Evolutionary conservation across 2,329 filamentous ascomycete species (phyloP).

Genomic region (Rhexocercosporidium sp.): DNA sequence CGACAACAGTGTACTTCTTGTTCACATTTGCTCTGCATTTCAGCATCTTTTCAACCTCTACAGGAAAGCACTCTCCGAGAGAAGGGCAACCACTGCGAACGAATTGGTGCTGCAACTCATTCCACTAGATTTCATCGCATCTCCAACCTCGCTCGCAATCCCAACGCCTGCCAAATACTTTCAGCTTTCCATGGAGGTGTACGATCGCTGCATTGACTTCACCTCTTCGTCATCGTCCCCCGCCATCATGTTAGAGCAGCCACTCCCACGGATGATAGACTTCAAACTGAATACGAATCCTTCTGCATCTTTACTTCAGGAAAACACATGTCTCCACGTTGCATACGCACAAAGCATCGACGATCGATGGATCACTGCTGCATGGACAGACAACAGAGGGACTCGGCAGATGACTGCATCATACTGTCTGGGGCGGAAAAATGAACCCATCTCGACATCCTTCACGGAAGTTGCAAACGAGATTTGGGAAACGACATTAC

Average conservation of each 20-base stretch:
- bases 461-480: slow-evolving; percentile 72
- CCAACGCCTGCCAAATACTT: slow-evolving; percentile 63
- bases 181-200: slow-evolving; percentile 74
- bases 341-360: slow-evolving; percentile 79
- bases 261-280: slow-evolving; percentile 72
- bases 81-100: slow-evolving; percentile 54
- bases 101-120: slow-evolving; percentile 82
- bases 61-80: slow-evolving; percentile 54
- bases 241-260: slow-evolving; percentile 73
- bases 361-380: slow-evolving; percentile 77
- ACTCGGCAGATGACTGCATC: slow-evolving; percentile 74
- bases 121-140: slow-evolving; percentile 70
- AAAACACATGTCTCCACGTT: slow-evolving; percentile 81
- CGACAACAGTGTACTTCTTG: slow-evolving; percentile 62
- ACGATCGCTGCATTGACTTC: slow-evolving; percentile 72
- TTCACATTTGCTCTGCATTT: slow-evolving; percentile 76
- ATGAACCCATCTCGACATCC: slow-evolving; percentile 53
- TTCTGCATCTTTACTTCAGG: slow-evolving; percentile 74
- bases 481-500: slow-evolving; percentile 78
- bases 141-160: slow-evolving; percentile 65
- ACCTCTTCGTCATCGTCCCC: slow-evolving; percentile 65
- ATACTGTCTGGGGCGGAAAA: slow-evolving; percentile 71
- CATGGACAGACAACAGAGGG: slow-evolving; percentile 81
- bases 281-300: slow-evolving; percentile 74
- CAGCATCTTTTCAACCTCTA: slow-evolving; percentile 73